These are phyloP conservation scores for Amanita pseudoporphyria DNA, from an alignment of 768 basidiomycete species.

Conservation along the genomic window DNA sequence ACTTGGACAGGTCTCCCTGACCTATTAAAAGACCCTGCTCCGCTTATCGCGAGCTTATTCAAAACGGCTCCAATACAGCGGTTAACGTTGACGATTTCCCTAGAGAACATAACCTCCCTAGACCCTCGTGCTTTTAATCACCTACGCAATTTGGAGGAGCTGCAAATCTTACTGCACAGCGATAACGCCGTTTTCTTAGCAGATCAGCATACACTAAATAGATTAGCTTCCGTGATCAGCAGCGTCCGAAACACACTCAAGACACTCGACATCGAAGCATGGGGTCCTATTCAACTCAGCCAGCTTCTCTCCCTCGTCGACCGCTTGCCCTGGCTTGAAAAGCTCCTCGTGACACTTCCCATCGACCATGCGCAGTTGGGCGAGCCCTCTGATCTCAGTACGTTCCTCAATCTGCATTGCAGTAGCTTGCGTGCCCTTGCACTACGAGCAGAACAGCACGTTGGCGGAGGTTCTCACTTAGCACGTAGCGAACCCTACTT, in stretches of 20 bases:
- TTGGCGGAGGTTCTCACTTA: conserved; percentile 18
- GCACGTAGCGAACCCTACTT: conserved; percentile 19
- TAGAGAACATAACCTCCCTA: conserved; percentile 10
- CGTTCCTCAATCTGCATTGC: conserved; percentile 27
- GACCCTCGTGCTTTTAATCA: neutral
- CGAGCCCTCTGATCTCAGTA: conserved; percentile 24
- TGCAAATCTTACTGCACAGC: conserved; percentile 2
- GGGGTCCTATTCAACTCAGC: conserved; percentile 35
- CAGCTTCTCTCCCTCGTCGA: conserved; percentile 29
- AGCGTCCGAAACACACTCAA: conserved; percentile 26
- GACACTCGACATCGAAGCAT: conserved; percentile 29
- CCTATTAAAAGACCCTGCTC: conserved; percentile 8
- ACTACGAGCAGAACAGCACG: conserved; percentile 33
- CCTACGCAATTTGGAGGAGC: neutral
- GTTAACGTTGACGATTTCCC: conserved; percentile 12
- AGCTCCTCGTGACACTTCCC: conserved; percentile 31
- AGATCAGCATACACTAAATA: conserved; percentile 23
- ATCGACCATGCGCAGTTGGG: conserved; percentile 33
- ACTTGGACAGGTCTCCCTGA: conserved; percentile 35
- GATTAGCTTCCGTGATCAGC: conserved; percentile 31
- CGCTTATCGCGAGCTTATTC: conserved; percentile 12
- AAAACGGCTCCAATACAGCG: conserved; percentile 1
- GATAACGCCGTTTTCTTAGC: conserved; percentile 18
- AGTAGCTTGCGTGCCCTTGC: conserved; percentile 25
- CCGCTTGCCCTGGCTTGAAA: conserved; percentile 23